Evolutionary conservation across 2,329 filamentous ascomycete species (phyloP).

Genomic region (Penicillium sp.): DNA sequence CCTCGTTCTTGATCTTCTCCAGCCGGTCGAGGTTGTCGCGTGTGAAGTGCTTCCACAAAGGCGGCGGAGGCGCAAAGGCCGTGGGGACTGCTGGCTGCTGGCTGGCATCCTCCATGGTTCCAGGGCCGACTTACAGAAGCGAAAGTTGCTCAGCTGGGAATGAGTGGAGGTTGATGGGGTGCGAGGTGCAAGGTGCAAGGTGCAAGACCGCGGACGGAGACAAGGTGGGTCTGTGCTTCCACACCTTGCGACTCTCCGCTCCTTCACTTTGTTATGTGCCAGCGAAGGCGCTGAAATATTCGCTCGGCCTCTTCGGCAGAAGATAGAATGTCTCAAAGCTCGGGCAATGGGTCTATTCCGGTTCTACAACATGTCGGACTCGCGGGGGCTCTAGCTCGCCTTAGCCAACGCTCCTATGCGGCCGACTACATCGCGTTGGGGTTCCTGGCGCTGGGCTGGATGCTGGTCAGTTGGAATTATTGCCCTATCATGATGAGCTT

Average conservation of each 20-base stretch:
- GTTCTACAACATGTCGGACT: slow-evolving; percentile 34
- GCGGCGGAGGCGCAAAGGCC: slow-evolving; percentile 80
- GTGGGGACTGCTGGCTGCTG: slow-evolving; percentile 52
- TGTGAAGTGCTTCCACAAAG: slow-evolving; percentile 88
- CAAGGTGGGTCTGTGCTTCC: slow-evolving; percentile 19
- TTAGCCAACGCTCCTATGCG: slow-evolving; percentile 72
- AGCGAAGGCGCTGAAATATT: slow-evolving; percentile 5
- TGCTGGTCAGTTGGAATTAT: slow-evolving; percentile 24
- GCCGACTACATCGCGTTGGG: slow-evolving; percentile 81
- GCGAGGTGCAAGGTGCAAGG: not conserved
- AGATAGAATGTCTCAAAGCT: slow-evolving; percentile 27
- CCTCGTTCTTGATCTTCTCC: slow-evolving; percentile 47
- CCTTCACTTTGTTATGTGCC: slow-evolving; percentile 1
- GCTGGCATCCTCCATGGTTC: slow-evolving; percentile 59
- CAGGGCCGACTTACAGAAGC: not conserved
- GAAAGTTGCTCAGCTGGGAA: not conserved
- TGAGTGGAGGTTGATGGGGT: not conserved
- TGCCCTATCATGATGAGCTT: not conserved
- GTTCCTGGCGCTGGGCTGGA: slow-evolving; percentile 65
- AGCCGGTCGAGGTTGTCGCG: slow-evolving; percentile 66
- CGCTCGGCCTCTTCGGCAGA: not conserved
- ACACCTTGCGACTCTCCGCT: not conserved
- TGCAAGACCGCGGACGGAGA: slow-evolving; percentile 5
- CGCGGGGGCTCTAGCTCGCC: slow-evolving; percentile 49
- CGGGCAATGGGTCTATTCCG: slow-evolving; percentile 23